Evolutionary conservation across 2,329 filamentous ascomycete species (phyloP).

Genomic region (Aspergillus arachidicola): DNA sequence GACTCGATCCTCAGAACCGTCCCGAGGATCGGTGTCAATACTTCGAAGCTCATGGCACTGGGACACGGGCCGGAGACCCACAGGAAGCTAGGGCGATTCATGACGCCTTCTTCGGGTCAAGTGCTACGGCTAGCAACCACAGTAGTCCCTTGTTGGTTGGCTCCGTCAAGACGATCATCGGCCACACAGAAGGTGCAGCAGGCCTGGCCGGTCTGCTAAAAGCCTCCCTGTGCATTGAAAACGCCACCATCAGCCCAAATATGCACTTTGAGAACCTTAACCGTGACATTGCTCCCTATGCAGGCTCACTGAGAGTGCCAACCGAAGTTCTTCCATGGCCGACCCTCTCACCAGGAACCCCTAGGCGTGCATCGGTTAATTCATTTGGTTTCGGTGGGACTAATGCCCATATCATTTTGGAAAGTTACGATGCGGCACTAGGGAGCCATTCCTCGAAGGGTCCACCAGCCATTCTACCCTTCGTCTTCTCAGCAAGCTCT

Average conservation of each 20-base stretch:
- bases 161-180: background rate
- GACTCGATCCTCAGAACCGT: constrained; percentile 34
- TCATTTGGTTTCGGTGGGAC: background rate
- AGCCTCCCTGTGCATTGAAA: background rate
- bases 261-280: background rate
- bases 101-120: too few relatives aligned
- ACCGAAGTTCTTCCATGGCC: too few relatives aligned
- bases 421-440: background rate
- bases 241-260: background rate
- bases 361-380: too few relatives aligned
- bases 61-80: background rate
- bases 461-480: too few relatives aligned
- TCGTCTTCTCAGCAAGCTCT: too few relatives aligned
- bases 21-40: constrained; percentile 39
- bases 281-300: background rate
- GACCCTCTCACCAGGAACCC: too few relatives aligned
- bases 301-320: too few relatives aligned
- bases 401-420: background rate
- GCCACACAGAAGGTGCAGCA: background rate
- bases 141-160: background rate
- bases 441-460: too few relatives aligned
- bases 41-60: constrained; percentile 49
- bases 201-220: background rate
- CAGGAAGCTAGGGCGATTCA: too few relatives aligned
- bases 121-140: too few relatives aligned